These are phyloP conservation scores for Nakazawaea ishiwadae DNA, from an alignment of 805 yeast genomes.

Conservation along the genomic window DNA sequence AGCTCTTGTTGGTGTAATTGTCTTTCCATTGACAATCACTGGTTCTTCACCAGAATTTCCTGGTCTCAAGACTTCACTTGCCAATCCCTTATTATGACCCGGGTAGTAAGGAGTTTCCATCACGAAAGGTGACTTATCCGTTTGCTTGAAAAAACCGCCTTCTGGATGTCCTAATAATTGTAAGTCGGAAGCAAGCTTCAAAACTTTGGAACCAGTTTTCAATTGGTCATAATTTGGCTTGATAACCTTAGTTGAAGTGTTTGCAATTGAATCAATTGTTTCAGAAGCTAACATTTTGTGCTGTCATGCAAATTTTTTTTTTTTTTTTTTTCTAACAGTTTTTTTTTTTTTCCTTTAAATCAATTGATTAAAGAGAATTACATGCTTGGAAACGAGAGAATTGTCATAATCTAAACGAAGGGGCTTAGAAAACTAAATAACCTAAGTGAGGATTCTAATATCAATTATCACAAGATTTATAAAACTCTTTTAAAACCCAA, in stretches of 20 bases:
- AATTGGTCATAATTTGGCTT: constrained; percentile 21
- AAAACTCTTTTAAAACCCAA: too few species aligned
- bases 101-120: constrained; percentile 36
- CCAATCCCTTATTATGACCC: constrained; percentile 21
- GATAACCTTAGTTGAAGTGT: constrained; percentile 14
- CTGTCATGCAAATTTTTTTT: neutral
- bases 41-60: constrained; percentile 9
- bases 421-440: too few species aligned
- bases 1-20: constrained; percentile 27
- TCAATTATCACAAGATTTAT: too few species aligned
- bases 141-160: constrained; percentile 55
- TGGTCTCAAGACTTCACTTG: constrained; percentile 13
- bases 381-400: neutral
- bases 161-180: constrained; percentile 42
- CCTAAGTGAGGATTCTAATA: too few species aligned
- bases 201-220: constrained; percentile 19
- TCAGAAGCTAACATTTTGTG: constrained; percentile 14
- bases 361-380: too few species aligned
- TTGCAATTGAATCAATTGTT: constrained; percentile 22
- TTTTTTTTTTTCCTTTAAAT: neutral
- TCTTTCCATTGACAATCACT: neutral
- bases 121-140: constrained; percentile 44
- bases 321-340: neutral
- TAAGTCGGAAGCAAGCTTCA: constrained; percentile 30
- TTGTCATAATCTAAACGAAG: neutral